Evolutionary conservation across 331 rosid species (phyloP), one percentile per base, ranked within the genome.

Genomic region (Pyrus hybrid): DNA sequence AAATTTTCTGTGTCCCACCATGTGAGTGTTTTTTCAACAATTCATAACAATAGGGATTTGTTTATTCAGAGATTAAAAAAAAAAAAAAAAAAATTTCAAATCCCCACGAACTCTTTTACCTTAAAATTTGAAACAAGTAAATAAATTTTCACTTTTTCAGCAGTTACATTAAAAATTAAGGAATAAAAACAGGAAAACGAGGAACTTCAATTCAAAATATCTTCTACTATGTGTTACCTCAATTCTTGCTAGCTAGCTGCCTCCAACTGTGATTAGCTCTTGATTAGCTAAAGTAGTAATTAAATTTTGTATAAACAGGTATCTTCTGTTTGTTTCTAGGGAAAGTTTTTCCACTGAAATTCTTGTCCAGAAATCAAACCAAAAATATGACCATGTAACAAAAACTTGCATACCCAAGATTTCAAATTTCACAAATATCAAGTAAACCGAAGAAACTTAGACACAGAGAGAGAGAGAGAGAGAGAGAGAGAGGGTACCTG

Each of bases 31-130:
- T 45, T 23, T 43, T 63, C 77, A 74, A 63, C 49, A 47, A 20
- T 75, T 53, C 71, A 68, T 41, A 60, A 77, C 83, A 21, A 72
- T 37, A 13, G 70, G 65, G 65, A 79, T 69, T 69, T 64, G 35
- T 43, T 62, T 56, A 18, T 25, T 54, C 17, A 41, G 47, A 41
- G 47, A 41, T 41, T 41, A 41, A 41, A 41, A 41, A 41, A 41
- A 1, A 41, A 41, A 0, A 41, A 11, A 41, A 41, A 1, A 41
- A 41, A 0, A 41, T 3, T 41, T 41, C 47, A 11, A 41, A 41
- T 37, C 45, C 45, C 45, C 13, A 9, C 1, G 45, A 37, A 37
- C 2, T 37, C 0, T 37, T 2, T 37, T 3, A 41, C 47, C 47
- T 1, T 41, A 41, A 62, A 77, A 71, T 47, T 25, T 43, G 18